Evolutionary conservation across 2,329 filamentous ascomycete genomes (phyloP).

Genomic region (Calonectria pteridis): DNA sequence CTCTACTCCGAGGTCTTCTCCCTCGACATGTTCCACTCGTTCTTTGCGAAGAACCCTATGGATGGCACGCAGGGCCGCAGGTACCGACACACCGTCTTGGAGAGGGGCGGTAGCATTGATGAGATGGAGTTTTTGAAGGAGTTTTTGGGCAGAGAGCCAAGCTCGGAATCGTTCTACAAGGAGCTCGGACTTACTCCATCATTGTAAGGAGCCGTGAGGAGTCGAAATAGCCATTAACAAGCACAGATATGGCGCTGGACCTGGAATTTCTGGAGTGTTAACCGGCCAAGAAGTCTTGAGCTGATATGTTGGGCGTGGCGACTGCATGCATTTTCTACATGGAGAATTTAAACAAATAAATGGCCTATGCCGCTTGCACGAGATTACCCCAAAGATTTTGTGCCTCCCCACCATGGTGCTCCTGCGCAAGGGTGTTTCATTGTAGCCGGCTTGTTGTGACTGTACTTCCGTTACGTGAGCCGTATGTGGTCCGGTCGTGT

Average conservation of each 20-base stretch:
- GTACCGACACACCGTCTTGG: slow-evolving; percentile 83
- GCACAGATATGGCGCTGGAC: slow-evolving; percentile 14
- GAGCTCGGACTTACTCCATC: slow-evolving; percentile 70
- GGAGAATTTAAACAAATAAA: background rate
- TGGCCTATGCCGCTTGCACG: background rate
- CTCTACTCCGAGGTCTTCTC: slow-evolving; percentile 84
- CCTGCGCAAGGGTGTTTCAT: background rate
- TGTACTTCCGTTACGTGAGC: background rate
- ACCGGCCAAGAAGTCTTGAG: background rate
- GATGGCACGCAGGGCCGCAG: slow-evolving; percentile 78
- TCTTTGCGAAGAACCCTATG: slow-evolving; percentile 85
- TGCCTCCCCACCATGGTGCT: background rate
- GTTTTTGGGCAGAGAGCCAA: slow-evolving; percentile 82
- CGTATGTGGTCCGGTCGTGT: background rate
- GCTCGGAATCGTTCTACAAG: slow-evolving; percentile 82
- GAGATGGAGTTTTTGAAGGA: slow-evolving; percentile 85
- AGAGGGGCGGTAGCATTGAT: slow-evolving; percentile 82
- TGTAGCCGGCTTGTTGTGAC: background rate
- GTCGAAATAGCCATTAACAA: slow-evolving; percentile 2
- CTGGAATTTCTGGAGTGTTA: background rate
- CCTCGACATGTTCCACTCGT: slow-evolving; percentile 86
- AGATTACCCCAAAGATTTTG: background rate
- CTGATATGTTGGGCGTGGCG: background rate
- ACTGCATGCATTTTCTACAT: background rate
- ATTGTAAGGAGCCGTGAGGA: slow-evolving; percentile 15